Evolutionary conservation across 805 yeast species (phyloP), one percentile per base, ranked within the genome.

Genomic region (Candida incommunis): DNA sequence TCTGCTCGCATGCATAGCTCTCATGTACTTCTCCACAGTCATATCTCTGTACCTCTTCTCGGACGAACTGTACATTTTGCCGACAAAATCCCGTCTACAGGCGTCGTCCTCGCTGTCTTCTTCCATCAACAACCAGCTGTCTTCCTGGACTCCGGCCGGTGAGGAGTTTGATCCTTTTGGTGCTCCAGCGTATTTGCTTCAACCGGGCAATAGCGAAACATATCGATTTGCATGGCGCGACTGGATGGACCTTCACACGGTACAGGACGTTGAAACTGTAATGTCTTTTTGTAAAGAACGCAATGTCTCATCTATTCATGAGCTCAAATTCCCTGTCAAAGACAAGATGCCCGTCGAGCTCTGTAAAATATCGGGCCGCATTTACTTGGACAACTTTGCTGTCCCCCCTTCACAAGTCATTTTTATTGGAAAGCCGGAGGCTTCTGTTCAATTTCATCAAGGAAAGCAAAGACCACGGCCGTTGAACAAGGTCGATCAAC

Each of bases 181-280:
- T 4, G 52, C 48, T 4, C 45, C 41, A n/a, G 34, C 16, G 16
- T 11, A 16, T 7, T 31, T 47, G 31, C 27, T 35, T 21, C 35
- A 27, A 22, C 23, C 45, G 29, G 42, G 13, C 11, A 18, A 23
- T 27, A 42, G 35, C 11, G 11, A 43, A 15, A 16, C 15, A n/a
- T 35, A 41, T 22, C 40, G 21, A 22, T 53, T 53, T 40, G 26
- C 43, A 11, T 53, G 56, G 56, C 21, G 43, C n/a, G 52, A 53
- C 45, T 53, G 56, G 56, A 25, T 53, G 23, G 56, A 53, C 34
- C 46, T 51, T 5, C 13, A 34, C 4, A 42, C 41, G 20, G 50
- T 46, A 11, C 37, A 49, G 18, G 5, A 31, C 18, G 37, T 31
- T 5, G 37, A 31, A 5, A 31, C 37, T 15, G 43, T 42, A 13